Evolutionary conservation across 2,329 filamentous ascomycete genomes (phyloP).

Genomic region (Teratosphaeriaceae sp.): DNA sequence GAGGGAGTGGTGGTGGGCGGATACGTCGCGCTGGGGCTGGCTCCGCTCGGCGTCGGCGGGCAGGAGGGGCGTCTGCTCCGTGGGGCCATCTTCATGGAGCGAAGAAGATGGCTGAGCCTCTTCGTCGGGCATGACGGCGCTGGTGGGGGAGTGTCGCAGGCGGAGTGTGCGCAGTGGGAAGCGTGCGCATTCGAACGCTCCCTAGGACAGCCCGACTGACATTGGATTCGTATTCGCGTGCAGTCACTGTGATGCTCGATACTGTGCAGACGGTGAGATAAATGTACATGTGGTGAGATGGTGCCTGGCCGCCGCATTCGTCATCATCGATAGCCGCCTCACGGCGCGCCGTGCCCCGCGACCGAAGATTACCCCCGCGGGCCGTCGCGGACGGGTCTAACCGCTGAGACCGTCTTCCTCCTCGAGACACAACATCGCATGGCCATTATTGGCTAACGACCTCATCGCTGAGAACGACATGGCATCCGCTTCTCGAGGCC

Average conservation of each 20-base stretch:
- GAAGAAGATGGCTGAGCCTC: too few relatives aligned
- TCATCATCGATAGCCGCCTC: too few relatives aligned
- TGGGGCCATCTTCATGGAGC: too few relatives aligned
- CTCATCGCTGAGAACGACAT: too few relatives aligned
- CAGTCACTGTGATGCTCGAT: background rate
- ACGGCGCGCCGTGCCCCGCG: too few relatives aligned
- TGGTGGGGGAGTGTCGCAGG: background rate
- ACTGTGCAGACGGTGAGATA: background rate
- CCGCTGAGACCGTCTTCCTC: too few relatives aligned
- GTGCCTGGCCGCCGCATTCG: too few relatives aligned
- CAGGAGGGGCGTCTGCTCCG: conserved; percentile 4
- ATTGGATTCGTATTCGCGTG: background rate
- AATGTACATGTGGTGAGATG: background rate
- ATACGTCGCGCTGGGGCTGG: conserved; percentile 18
- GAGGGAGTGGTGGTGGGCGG: conserved; percentile 13
- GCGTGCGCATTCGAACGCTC: background rate
- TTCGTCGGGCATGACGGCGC: background rate
- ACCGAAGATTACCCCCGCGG: too few relatives aligned
- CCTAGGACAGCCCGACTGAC: background rate
- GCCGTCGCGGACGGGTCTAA: too few relatives aligned
- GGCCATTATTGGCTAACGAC: too few relatives aligned
- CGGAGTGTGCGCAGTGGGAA: background rate
- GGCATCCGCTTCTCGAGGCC: too few relatives aligned
- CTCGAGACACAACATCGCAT: too few relatives aligned
- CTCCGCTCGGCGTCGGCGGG: conserved; percentile 3